Conservation (phyloP, 2,329 filamentous ascomycete species). For the Ophiostoma populinum region DNA sequence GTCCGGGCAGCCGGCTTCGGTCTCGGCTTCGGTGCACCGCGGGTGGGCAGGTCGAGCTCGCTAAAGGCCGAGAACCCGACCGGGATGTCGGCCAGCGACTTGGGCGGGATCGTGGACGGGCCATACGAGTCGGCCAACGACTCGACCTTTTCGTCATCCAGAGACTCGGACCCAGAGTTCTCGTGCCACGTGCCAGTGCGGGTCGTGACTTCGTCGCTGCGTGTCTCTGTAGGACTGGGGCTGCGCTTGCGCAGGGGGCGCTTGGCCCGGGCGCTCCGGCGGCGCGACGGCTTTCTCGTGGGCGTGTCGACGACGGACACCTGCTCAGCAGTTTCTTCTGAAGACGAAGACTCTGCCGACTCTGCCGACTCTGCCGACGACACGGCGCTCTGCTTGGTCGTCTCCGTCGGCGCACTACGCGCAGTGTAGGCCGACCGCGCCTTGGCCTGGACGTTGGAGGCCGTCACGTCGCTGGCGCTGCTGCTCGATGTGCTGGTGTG, state of each 20-base stretch:
- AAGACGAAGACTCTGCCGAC: neutral
- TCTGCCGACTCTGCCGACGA: conserved; percentile 1
- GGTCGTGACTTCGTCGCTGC: conserved; percentile 14
- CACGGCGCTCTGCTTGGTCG: too few relatives aligned
- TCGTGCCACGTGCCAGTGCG: conserved; percentile 17
- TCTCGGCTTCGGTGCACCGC: conserved; percentile 24
- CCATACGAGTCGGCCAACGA: conserved; percentile 22
- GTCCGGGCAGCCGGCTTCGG: conserved; percentile 29
- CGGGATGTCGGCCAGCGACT: conserved; percentile 42
- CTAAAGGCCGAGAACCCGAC: conserved; percentile 51
- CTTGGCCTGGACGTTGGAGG: neutral
- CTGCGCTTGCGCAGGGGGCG: conserved; percentile 13
- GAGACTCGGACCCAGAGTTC: conserved; percentile 7
- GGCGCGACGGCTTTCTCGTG: conserved; percentile 10
- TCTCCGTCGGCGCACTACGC: conserved; percentile 7
- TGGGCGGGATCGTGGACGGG: conserved; percentile 27
- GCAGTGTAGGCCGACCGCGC: neutral
- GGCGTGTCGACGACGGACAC: conserved; percentile 17
- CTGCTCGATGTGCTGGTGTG: neutral
- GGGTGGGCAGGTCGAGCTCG: conserved; percentile 38
- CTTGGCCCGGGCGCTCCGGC: conserved; percentile 4
- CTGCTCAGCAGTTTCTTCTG: conserved; percentile 13
- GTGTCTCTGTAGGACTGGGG: conserved; percentile 16
- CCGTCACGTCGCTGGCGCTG: neutral
- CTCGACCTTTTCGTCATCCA: conserved; percentile 7